phyloP scores from a whole-genome alignment of 352 stramenopile genomes.

The Pythium dissimile region DNA sequence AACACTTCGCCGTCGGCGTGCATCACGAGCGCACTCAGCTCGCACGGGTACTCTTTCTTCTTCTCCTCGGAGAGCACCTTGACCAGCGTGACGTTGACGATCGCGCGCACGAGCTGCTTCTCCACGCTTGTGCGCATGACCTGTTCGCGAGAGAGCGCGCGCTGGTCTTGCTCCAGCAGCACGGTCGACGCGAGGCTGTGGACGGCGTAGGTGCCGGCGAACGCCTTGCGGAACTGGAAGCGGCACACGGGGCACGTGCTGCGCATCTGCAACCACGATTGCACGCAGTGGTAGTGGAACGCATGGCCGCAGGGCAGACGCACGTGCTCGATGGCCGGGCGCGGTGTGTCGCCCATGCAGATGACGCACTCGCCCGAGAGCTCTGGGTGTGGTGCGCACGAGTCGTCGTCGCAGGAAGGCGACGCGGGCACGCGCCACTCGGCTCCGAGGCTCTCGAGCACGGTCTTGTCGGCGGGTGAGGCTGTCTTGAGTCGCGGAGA shows the following conservation, averaged over 20 bases:
- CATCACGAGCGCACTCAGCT: constrained; percentile 38
- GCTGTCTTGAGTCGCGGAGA: constrained; percentile 59
- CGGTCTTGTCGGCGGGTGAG: constrained; percentile 36
- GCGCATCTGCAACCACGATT: constrained; percentile 88
- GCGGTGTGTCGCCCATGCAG: constrained; percentile 76
- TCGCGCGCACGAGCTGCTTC: constrained; percentile 36
- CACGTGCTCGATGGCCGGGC: constrained; percentile 35
- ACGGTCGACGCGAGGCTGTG: constrained; percentile 42
- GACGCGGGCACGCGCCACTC: constrained; percentile 21
- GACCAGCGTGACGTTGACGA: constrained; percentile 45
- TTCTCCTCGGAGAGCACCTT: constrained; percentile 38
- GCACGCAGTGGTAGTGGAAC: constrained; percentile 91
- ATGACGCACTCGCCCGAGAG: constrained; percentile 60
- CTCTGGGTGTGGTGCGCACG: not conserved
- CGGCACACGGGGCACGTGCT: constrained; percentile 92
- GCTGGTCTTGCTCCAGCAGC: constrained; percentile 28
- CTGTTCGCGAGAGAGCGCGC: constrained; percentile 15
- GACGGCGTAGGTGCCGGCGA: constrained; percentile 48
- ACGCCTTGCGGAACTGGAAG: constrained; percentile 72
- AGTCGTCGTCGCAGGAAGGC: not conserved
- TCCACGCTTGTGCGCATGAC: constrained; percentile 28
- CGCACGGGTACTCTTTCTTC: constrained; percentile 46
- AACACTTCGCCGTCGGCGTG: constrained; percentile 24
- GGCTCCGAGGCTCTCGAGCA: constrained; percentile 32
- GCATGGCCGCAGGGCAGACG: constrained; percentile 85